These are phyloP conservation scores for Podospora pseudoanserina DNA, from an alignment of 495 filamentous ascomycete genomes.

Conservation along the genomic window DNA sequence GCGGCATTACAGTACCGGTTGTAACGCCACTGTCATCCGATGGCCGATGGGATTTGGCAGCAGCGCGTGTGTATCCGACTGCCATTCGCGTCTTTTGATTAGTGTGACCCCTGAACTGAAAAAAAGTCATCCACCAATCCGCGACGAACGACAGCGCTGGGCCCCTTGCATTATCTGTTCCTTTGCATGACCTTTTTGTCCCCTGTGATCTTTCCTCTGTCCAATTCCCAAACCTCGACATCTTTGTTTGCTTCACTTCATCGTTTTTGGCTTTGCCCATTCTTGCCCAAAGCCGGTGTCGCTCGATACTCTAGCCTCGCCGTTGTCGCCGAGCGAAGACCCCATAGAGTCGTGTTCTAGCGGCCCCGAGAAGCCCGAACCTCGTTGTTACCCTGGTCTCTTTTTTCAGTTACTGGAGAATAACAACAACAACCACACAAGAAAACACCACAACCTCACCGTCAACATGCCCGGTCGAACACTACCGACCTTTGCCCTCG, in stretches of 20 bases:
- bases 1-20: constrained; percentile 9
- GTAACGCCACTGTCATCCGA: constrained; percentile 27
- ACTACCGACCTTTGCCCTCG: constrained; percentile 71
- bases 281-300: background rate
- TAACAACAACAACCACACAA: background rate
- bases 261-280: background rate
- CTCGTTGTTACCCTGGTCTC: constrained; percentile 4
- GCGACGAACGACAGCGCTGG: constrained; percentile 1
- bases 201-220: background rate
- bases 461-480: constrained; percentile 42
- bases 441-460: background rate
- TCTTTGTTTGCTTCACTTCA: background rate
- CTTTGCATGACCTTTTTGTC: background rate
- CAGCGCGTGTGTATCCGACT: background rate
- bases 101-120: constrained; percentile 13
- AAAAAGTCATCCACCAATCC: constrained; percentile 15
- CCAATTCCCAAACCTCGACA: background rate
- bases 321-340: background rate
- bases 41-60: constrained; percentile 14
- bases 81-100: constrained; percentile 18
- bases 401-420: background rate
- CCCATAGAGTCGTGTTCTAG: background rate
- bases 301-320: background rate
- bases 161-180: background rate
- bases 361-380: constrained; percentile 1